A percentile compares a stretch with the other conserved stretches of the same genome.
Conservation (phyloP, 805 yeast species). For the Blastobotrys attinorum region DNA sequence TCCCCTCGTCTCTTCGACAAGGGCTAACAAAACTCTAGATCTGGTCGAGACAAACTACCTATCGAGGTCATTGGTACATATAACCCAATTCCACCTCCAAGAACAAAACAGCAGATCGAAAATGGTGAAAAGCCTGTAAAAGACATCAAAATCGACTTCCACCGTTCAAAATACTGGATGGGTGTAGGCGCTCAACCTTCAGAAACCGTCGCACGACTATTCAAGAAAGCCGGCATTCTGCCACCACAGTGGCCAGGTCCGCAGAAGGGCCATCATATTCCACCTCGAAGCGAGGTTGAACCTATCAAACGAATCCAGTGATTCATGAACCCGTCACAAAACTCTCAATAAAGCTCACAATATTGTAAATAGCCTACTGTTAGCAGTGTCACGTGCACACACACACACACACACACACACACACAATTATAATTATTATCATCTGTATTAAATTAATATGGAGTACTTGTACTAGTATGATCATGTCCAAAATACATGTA, state of each 20-base stretch:
- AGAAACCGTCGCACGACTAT: constrained; percentile 65
- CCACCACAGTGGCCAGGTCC: constrained; percentile 36
- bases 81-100: constrained; percentile 70
- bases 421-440: no score
- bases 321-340: no score
- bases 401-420: no score
- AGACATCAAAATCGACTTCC: constrained; percentile 77
- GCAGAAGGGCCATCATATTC: constrained; percentile 15
- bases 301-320: constrained; percentile 3
- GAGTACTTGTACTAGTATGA: no score
- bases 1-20: no score
- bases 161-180: constrained; percentile 89
- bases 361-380: neutral
- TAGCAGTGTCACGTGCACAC: no score
- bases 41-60: constrained; percentile 84
- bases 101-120: constrained; percentile 52
- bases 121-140: constrained; percentile 56
- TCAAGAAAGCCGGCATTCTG: constrained; percentile 60
- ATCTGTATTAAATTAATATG: no score
- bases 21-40: constrained; percentile 20
- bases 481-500: no score
- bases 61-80: constrained; percentile 94
- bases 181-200: constrained; percentile 97
- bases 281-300: constrained; percentile 12
- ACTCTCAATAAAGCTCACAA: no score